phyloP scores from a whole-genome alignment of 495 filamentous ascomycete species.

The Penicillium flavigenum region DNA sequence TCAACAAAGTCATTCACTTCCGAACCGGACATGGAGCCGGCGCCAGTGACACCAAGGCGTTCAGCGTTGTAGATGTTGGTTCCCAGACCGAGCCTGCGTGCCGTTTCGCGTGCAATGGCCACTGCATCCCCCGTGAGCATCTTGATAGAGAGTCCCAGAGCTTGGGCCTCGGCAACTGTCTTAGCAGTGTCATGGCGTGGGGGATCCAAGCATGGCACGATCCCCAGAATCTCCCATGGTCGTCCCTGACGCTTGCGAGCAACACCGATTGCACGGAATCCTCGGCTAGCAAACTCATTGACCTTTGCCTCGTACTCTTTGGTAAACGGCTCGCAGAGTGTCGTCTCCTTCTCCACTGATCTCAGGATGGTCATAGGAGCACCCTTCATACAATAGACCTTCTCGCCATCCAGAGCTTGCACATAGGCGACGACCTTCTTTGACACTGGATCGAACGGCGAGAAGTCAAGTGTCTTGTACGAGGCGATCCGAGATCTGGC shows the following conservation, averaged over 20 bases:
- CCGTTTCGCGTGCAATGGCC: conserved; percentile 88
- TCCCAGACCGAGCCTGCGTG: conserved; percentile 83
- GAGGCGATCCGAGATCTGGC: conserved; percentile 72
- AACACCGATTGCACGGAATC: conserved; percentile 90
- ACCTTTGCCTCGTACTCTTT: conserved; percentile 86
- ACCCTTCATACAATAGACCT: conserved; percentile 86
- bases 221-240: conserved; percentile 87
- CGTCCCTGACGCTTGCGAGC: conserved; percentile 76
- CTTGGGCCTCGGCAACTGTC: conserved; percentile 86
- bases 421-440: conserved; percentile 89
- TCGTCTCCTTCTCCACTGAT: conserved; percentile 76
- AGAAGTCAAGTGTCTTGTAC: conserved; percentile 78
- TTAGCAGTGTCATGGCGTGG: conserved; percentile 88
- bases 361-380: conserved; percentile 81
- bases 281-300: conserved; percentile 84
- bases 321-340: conserved; percentile 66
- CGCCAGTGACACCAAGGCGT: conserved; percentile 77
- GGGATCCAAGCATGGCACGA: conserved; percentile 90
- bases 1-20: conserved; percentile 94
- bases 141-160: conserved; percentile 85
- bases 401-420: conserved; percentile 75
- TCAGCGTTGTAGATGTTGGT: conserved; percentile 95
- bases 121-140: conserved; percentile 97
- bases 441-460: conserved; percentile 89
- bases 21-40: conserved; percentile 87